phyloP scores from a whole-genome alignment of 2,329 filamentous ascomycete genomes.

The Epichloe sp. region DNA sequence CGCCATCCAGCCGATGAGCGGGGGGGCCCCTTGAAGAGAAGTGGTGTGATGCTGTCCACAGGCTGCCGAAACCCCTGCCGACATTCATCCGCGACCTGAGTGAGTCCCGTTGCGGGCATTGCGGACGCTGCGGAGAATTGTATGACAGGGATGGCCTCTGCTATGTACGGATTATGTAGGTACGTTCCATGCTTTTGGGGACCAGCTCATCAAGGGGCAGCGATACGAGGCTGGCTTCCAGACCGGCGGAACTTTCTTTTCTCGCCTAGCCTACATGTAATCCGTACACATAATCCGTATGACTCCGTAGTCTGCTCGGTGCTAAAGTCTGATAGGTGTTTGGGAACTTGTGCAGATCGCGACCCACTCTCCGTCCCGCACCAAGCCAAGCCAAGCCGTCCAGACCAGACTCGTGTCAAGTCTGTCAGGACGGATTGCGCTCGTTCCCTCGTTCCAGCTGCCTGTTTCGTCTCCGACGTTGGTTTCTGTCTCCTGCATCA shows the following conservation, averaged over 20 bases:
- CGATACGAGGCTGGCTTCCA: neutral
- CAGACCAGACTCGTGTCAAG: too few relatives aligned
- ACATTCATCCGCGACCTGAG: neutral
- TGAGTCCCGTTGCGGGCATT: neutral
- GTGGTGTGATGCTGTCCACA: too few relatives aligned
- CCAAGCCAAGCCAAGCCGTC: too few relatives aligned
- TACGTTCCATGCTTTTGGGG: too few relatives aligned
- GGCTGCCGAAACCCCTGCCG: neutral
- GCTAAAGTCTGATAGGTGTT: neutral
- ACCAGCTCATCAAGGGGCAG: too few relatives aligned
- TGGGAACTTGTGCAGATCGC: too few relatives aligned
- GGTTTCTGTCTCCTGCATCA: slow-evolving; percentile 3
- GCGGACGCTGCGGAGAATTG: too few relatives aligned
- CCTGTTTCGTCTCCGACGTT: neutral
- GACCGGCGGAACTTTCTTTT: neutral
- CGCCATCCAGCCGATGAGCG: neutral
- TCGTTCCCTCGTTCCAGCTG: neutral
- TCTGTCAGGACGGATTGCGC: neutral
- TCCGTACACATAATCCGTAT: too few relatives aligned
- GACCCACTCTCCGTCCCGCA: neutral
- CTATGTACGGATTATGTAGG: too few relatives aligned
- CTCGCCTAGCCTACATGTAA: neutral
- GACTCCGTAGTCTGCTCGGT: too few relatives aligned
- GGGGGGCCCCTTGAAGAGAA: neutral
- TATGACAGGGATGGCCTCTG: too few relatives aligned